These are phyloP conservation scores for Aspergillus sp. DNA, from an alignment of 2,329 filamentous ascomycete species.

Conservation along the genomic window DNA sequence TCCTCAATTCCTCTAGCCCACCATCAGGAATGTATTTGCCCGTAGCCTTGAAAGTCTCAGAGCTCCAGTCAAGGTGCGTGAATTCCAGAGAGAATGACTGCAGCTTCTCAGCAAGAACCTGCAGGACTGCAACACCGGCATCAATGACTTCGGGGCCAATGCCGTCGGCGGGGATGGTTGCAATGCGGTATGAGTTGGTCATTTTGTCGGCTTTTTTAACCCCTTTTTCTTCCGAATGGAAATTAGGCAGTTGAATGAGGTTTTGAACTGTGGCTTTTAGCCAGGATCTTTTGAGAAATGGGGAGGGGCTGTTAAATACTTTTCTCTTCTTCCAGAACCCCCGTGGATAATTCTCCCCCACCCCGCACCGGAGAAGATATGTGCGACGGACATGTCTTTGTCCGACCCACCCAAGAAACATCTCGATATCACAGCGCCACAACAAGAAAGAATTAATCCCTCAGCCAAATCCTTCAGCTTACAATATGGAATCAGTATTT, in stretches of 20 bases:
- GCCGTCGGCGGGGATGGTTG: slow-evolving; percentile 68
- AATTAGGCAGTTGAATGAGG: not conserved
- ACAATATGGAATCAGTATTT: not conserved
- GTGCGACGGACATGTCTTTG: slow-evolving; percentile 10
- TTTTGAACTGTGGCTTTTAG: not conserved
- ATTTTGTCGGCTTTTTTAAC: not conserved
- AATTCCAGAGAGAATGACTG: slow-evolving; percentile 62
- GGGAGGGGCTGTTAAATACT: slow-evolving; percentile 2
- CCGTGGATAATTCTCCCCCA: not conserved
- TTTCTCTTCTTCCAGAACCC: not conserved
- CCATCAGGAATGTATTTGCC: slow-evolving; percentile 65
- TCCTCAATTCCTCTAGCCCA: slow-evolving; percentile 56
- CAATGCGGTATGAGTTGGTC: slow-evolving; percentile 50
- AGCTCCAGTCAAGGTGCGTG: slow-evolving; percentile 66
- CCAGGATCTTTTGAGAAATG: not conserved
- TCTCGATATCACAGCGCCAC: not conserved
- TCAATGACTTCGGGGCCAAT: slow-evolving; percentile 68
- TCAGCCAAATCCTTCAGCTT: not conserved
- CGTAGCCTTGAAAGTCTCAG: slow-evolving; percentile 63
- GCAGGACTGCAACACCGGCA: slow-evolving; percentile 62
- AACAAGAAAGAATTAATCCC: not conserved
- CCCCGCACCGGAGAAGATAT: slow-evolving; percentile 9
- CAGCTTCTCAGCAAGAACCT: slow-evolving; percentile 43
- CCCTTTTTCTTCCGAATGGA: not conserved
- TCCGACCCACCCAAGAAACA: not conserved